Conservation (phyloP, 257 asterid species). For the Orobanche coerulescens region DNA sequence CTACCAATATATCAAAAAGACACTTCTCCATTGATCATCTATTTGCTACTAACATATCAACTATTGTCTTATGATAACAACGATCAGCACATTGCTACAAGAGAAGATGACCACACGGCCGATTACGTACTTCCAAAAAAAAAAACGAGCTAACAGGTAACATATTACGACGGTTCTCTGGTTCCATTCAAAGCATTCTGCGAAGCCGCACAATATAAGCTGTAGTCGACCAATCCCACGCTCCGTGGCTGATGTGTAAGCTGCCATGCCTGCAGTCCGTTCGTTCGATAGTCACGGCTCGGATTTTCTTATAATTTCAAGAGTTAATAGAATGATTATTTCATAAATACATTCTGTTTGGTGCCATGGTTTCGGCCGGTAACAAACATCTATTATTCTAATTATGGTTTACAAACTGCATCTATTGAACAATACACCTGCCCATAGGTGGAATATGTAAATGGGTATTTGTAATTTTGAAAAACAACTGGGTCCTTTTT, state of each 20-base stretch:
- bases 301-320: not conserved
- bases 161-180: not conserved
- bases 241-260: conserved; percentile 29
- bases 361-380: not conserved
- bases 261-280: conserved; percentile 47
- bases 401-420: no score
- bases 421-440: no score
- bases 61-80: not conserved
- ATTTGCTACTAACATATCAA: no score
- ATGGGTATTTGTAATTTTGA: not conserved
- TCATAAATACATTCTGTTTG: not conserved
- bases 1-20: no score
- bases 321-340: not conserved
- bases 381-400: no score
- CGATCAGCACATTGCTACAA: not conserved
- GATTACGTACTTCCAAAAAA: not conserved
- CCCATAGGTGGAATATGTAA: no score
- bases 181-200: not conserved
- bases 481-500: no score
- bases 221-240: conserved; percentile 25
- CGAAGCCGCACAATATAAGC: conserved; percentile 36
- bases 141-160: not conserved
- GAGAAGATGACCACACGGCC: not conserved
- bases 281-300: not conserved
- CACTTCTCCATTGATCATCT: conserved; percentile 1